Evolutionary conservation across 2,329 filamentous ascomycete species (phyloP).

Genomic region (Dendryphion nanum): DNA sequence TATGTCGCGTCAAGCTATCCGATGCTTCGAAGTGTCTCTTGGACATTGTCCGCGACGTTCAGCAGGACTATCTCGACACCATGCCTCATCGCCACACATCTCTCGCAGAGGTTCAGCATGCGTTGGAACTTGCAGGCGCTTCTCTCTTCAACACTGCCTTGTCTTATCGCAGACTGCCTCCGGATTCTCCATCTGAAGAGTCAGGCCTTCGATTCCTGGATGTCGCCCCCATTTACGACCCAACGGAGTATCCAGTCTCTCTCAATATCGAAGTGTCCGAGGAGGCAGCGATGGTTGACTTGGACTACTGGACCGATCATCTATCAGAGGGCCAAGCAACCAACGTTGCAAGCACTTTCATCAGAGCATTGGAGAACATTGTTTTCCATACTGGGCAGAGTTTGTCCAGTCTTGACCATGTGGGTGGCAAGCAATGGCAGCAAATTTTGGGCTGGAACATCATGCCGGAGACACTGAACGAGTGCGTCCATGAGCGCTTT

Average conservation of each 20-base stretch:
- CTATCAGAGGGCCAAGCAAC: constrained; percentile 29
- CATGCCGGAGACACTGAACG: constrained; percentile 28
- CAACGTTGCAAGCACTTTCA: constrained; percentile 32
- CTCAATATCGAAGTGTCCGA: constrained; percentile 50
- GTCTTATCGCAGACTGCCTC: constrained; percentile 46
- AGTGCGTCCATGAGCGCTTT: constrained; percentile 32
- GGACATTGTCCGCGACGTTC: constrained; percentile 42
- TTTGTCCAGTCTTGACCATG: constrained; percentile 34
- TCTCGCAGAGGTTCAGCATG: constrained; percentile 49
- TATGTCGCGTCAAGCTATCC: constrained; percentile 43
- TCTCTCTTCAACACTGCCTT: constrained; percentile 50
- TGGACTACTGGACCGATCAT: constrained; percentile 36
- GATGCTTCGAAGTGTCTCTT: constrained; percentile 30
- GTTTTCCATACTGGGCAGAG: constrained; percentile 33
- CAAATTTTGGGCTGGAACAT: constrained; percentile 30
- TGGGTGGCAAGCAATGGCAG: constrained; percentile 39
- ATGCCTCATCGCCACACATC: constrained; percentile 44
- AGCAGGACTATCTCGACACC: constrained; percentile 48
- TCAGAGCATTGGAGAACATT: constrained; percentile 34
- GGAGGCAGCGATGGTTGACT: constrained; percentile 26
- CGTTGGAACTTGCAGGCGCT: constrained; percentile 28
- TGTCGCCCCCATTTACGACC: constrained; percentile 41
- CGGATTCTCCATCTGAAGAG: constrained; percentile 18
- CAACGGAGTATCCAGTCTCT: constrained; percentile 49
- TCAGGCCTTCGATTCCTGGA: constrained; percentile 40